Evolutionary conservation across 768 basidiomycete genomes (phyloP).

Genomic region (Coprinopsis sp.): DNA sequence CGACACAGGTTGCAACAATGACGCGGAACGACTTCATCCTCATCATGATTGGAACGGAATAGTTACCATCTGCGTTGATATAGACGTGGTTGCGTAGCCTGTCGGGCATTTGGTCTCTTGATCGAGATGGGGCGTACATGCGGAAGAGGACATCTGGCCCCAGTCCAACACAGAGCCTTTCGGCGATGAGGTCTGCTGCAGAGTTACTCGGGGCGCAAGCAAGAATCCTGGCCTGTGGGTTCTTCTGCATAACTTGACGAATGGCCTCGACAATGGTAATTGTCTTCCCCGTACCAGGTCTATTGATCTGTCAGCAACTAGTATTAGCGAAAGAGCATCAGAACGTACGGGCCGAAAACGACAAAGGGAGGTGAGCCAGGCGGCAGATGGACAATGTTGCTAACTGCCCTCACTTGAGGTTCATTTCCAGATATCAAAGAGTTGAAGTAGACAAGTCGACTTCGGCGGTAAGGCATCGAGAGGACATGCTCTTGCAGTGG

Average conservation of each 20-base stretch:
- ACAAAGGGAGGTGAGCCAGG: slow-evolving; percentile 51
- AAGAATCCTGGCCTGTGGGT: slow-evolving; percentile 40
- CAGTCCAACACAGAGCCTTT: slow-evolving; percentile 31
- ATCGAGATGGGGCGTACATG: slow-evolving; percentile 49
- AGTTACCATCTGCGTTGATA: slow-evolving; percentile 28
- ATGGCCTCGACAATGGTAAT: slow-evolving; percentile 60
- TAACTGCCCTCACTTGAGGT: slow-evolving; percentile 46
- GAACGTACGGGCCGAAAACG: slow-evolving; percentile 61
- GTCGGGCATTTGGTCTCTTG: slow-evolving; percentile 39
- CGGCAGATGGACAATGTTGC: slow-evolving; percentile 34
- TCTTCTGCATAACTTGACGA: slow-evolving; percentile 38
- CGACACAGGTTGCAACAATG: slow-evolving; percentile 62
- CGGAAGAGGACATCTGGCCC: slow-evolving; percentile 42
- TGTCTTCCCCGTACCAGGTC: slow-evolving; percentile 66
- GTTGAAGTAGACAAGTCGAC: slow-evolving; percentile 33
- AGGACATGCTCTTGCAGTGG: slow-evolving; percentile 31
- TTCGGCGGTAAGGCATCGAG: neutral
- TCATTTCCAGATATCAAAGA: slow-evolving; percentile 39
- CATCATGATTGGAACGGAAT: slow-evolving; percentile 35
- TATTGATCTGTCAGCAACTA: slow-evolving; percentile 13
- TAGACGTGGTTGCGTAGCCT: slow-evolving; percentile 35
- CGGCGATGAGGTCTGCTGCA: slow-evolving; percentile 56
- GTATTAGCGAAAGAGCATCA: neutral
- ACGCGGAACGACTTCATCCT: slow-evolving; percentile 42
- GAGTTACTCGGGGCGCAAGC: slow-evolving; percentile 65